Conservation (phyloP, 1,284 basidiomycete species). For the Fomitopsis betulina region DNA sequence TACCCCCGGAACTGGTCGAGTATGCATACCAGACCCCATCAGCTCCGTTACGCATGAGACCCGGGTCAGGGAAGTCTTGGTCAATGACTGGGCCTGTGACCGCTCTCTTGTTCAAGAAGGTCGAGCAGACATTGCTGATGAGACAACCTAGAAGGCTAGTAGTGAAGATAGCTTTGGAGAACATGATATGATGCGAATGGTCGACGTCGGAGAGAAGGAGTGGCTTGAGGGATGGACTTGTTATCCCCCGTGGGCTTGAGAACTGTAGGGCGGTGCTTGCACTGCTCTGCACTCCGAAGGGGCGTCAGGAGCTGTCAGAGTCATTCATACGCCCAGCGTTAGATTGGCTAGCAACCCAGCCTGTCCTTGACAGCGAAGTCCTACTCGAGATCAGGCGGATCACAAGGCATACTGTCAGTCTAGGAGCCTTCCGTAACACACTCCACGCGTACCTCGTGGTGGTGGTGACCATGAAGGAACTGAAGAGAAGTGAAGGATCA, state of each 20-base stretch:
- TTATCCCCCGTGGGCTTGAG: neutral
- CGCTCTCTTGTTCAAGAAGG: neutral
- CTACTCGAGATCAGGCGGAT: neutral
- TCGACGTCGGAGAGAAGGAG: neutral
- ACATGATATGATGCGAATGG: neutral
- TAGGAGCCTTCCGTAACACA: neutral
- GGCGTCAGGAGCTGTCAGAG: too few relatives aligned
- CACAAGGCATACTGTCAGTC: neutral
- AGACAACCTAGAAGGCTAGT: neutral
- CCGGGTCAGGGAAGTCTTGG: slow-evolving; percentile 6
- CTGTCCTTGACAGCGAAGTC: too few relatives aligned
- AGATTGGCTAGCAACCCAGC: too few relatives aligned
- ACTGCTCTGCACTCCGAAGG: too few relatives aligned
- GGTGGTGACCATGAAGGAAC: neutral
- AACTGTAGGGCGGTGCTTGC: neutral
- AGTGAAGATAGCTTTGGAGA: neutral
- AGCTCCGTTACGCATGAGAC: slow-evolving; percentile 1
- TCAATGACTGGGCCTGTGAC: slow-evolving; percentile 3
- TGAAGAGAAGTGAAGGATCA: neutral
- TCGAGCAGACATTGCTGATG: too few relatives aligned
- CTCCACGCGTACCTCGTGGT: neutral
- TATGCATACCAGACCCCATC: slow-evolving; percentile 6
- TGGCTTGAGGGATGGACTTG: neutral
- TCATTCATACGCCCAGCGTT: too few relatives aligned
- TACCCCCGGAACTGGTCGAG: slow-evolving; percentile 2